Conservation (phyloP, 1,284 basidiomycete genomes). For the Fomitopsis pinicola region DNA sequence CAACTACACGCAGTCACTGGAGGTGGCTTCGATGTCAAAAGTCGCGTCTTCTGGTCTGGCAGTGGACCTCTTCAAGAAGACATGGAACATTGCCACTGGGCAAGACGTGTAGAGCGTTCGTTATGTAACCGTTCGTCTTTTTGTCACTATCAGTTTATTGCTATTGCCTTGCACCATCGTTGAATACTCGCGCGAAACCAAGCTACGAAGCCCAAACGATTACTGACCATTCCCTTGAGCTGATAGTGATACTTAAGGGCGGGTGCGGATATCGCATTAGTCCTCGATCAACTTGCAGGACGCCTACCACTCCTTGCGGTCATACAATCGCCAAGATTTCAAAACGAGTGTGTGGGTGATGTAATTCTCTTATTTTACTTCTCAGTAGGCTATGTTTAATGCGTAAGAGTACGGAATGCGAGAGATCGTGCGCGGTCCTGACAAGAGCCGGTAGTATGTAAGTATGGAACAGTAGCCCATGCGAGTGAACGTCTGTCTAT, state of each 20-base stretch:
- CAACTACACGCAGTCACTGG: conserved; percentile 62
- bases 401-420: neutral
- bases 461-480: neutral
- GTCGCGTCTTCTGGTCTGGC: conserved; percentile 57
- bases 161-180: neutral
- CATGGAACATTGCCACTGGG: conserved; percentile 67
- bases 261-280: no score
- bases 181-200: neutral
- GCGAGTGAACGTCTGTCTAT: conserved; percentile 1
- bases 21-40: conserved; percentile 58
- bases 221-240: no score
- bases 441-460: neutral
- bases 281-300: no score
- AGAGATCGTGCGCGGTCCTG: conserved; percentile 1
- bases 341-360: neutral
- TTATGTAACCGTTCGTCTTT: conserved; percentile 3
- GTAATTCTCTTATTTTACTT: neutral
- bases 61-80: conserved; percentile 53
- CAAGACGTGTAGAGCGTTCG: conserved; percentile 33
- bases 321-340: no score
- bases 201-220: no score
- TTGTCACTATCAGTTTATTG: conserved; percentile 3
- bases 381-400: neutral
- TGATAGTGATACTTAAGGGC: no score
- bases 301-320: no score